Base-by-base conservation (phyloP, 148 eudicot species). In the Amaranthus cruentus region DNA sequence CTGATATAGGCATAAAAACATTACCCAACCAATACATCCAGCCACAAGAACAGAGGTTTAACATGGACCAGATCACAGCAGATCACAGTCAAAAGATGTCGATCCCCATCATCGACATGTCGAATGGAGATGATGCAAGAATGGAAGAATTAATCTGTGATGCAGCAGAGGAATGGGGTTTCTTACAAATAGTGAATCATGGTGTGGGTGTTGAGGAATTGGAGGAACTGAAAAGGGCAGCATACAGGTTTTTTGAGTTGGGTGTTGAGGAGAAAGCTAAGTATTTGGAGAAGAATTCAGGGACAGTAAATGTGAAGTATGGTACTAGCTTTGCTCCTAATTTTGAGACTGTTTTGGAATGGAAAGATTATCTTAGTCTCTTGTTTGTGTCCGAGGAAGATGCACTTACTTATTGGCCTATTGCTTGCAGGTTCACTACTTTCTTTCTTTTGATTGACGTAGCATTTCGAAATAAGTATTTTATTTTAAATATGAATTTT, bases 101-200 rank as follows among this genome's bases (percentile, higher is more conserved):
- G 13, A 79, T 83, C 8, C 86, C 89, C 7, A 9, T 76, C 55
- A 76, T 85, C 18, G 86, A 85, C 66, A 73, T 79, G 68, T 78
- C 84, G 21, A 66, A 75, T 47, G 59, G 51, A 43, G 71, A 73
- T 10, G 71, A 76, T 2, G 12, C 53, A 14, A 13, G 2, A 12
- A 82, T 82, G 4, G 66, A 62, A 62, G 11, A 12, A 7, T 47
- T 62, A 9, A 42, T 62, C 10, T 76, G 82, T 9, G 64, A 82
- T 4, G 82, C 82, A 2, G 82, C 85, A 2, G 44, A 48, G 28
- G 72, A 70, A 4, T 80, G 60, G 73, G 83, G 83, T 2, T 84
- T 84, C 68, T 84, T 84, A 62, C 82, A 81, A 63, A 61, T 84
- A 13, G 52, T 81, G 7, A 83, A 83, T 71, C 86, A 85, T 48